Conservation (phyloP, 441 rosid genomes). For the Brassica hybrid region DNA sequence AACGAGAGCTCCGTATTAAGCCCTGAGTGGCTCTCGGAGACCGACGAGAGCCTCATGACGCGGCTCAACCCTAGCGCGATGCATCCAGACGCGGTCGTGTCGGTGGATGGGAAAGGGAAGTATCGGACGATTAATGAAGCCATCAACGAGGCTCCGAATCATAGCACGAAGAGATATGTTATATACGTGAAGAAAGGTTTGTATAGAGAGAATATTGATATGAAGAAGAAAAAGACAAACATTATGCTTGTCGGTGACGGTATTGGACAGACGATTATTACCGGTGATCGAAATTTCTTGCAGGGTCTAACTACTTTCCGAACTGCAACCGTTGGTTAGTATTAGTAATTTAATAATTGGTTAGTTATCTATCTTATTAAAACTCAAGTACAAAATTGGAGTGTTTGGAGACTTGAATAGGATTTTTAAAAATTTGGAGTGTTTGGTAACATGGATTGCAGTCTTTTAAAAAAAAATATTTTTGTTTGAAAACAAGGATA, state of each 20-base stretch:
- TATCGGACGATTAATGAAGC: constrained; percentile 61
- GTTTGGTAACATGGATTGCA: no score
- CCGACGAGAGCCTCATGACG: constrained; percentile 58
- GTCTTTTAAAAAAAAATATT: no score
- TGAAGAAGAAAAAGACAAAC: constrained; percentile 67
- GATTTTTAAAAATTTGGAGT: no score
- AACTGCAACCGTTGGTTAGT: constrained; percentile 72
- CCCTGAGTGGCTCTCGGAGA: constrained; percentile 72
- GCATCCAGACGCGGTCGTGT: constrained; percentile 55
- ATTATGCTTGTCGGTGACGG: constrained; percentile 71
- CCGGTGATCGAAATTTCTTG: constrained; percentile 64
- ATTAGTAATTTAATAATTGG: not conserved
- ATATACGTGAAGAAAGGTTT: constrained; percentile 68
- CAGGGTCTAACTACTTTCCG: constrained; percentile 81
- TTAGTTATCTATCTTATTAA: no score
- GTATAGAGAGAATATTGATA: constrained; percentile 61
- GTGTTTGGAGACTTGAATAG: no score
- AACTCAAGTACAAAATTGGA: no score
- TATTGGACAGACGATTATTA: constrained; percentile 59
- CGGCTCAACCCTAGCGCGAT: constrained; percentile 44
- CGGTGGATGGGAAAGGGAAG: constrained; percentile 60
- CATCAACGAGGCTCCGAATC: constrained; percentile 54
- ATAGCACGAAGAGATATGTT: constrained; percentile 57
- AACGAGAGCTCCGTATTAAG: constrained; percentile 29
- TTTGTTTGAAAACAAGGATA: no score